Evolutionary conservation across 176 grass and related monocot species (phyloP).

Genomic region (Rhynchospora breviuscula): DNA sequence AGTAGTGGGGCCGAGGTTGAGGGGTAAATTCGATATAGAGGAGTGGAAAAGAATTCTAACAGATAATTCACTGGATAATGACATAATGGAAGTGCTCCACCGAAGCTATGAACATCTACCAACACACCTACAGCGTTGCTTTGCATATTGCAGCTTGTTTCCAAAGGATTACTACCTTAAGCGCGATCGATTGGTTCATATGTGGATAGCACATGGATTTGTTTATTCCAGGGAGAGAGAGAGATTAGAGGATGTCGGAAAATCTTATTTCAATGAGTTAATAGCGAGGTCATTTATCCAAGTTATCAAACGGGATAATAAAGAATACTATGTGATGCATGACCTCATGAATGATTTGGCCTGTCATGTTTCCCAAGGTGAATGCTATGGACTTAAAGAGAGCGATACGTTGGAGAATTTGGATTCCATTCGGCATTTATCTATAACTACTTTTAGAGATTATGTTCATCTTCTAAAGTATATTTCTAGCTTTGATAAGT

Average conservation of each 20-base stretch:
- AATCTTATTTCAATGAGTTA: slow-evolving; percentile 26
- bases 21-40: background rate
- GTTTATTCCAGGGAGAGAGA: slow-evolving; percentile 13
- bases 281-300: slow-evolving; percentile 23
- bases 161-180: slow-evolving; percentile 29
- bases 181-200: slow-evolving; percentile 21
- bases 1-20: slow-evolving; percentile 1
- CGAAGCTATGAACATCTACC: background rate
- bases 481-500: too few relatives aligned
- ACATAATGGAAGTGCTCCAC: slow-evolving; percentile 29
- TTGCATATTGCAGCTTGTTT: slow-evolving; percentile 34
- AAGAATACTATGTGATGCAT: too few relatives aligned
- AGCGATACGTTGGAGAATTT: too few relatives aligned
- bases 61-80: slow-evolving; percentile 12
- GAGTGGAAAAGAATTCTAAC: slow-evolving; percentile 13
- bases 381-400: too few relatives aligned
- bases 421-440: too few relatives aligned
- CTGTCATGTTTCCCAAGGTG: too few relatives aligned
- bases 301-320: too few relatives aligned
- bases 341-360: too few relatives aligned
- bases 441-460: too few relatives aligned
- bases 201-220: background rate
- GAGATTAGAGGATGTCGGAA: slow-evolving; percentile 32
- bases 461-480: too few relatives aligned
- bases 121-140: slow-evolving; percentile 26